phyloP scores from a whole-genome alignment of 176 grass and related monocot species.

The Eremochloa ophiuroides region DNA sequence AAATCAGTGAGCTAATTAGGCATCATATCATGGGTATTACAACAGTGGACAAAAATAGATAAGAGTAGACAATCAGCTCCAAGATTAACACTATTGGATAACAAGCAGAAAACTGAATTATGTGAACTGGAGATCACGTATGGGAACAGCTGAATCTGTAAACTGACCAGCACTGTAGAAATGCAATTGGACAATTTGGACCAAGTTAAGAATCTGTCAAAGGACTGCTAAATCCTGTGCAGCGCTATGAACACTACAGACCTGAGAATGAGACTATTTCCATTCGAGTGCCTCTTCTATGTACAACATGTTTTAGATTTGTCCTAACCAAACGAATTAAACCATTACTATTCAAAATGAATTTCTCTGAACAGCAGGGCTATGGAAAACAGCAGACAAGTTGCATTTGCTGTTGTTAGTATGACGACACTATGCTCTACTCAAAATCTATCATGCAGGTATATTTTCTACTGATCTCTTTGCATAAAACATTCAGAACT shows the following conservation, averaged over 20 bases:
- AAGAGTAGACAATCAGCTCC: not conserved
- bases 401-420: not conserved
- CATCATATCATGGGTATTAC: not conserved
- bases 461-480: too few species aligned
- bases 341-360: not conserved
- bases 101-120: not conserved
- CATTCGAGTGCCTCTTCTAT: not conserved
- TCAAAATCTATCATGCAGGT: too few species aligned
- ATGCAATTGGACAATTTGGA: too few species aligned
- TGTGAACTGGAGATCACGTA: too few species aligned
- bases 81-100: not conserved
- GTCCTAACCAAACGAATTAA: not conserved
- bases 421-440: not conserved
- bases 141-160: too few species aligned
- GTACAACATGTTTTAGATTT: not conserved
- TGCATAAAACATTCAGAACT: not conserved
- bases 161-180: not conserved
- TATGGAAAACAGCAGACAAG: not conserved
- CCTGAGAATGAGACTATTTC: not conserved
- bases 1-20: not conserved
- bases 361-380: not conserved
- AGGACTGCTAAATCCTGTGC: not conserved
- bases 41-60: not conserved
- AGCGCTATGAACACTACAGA: not conserved
- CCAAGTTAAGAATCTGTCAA: too few species aligned